Conservation (phyloP, 495 filamentous ascomycete genomes). For the Acidomyces sp. region DNA sequence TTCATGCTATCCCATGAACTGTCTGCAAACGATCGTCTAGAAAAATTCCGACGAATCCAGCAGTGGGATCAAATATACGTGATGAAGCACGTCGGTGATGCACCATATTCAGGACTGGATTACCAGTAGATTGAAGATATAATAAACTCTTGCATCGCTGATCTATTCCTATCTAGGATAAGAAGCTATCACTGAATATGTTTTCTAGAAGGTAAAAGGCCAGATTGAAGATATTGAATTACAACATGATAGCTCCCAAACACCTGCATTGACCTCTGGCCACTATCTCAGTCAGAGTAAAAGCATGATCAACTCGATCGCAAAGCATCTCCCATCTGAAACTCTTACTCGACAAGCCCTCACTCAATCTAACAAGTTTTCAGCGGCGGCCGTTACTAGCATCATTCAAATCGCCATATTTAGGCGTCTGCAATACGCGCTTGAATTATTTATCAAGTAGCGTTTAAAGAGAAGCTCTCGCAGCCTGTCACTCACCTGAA, state of each 20-base stretch:
- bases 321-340: slow-evolving; percentile 13
- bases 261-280: no score
- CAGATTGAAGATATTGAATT: no score
- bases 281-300: background rate
- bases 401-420: background rate
- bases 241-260: no score
- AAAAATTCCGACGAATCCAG: slow-evolving; percentile 15
- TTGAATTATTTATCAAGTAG: slow-evolving; percentile 11
- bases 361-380: slow-evolving; percentile 1
- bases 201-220: no score
- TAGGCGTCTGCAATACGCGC: slow-evolving; percentile 7
- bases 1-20: slow-evolving; percentile 22
- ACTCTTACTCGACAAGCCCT: slow-evolving; percentile 13
- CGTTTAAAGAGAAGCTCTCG: no score
- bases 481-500: no score
- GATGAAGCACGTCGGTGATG: slow-evolving; percentile 17
- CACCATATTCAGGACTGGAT: no score
- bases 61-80: slow-evolving; percentile 6
- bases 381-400: background rate
- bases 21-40: slow-evolving; percentile 16
- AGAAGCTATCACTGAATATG: no score
- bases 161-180: no score
- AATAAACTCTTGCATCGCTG: no score
- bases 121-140: no score
- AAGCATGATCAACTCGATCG: background rate